phyloP scores from a whole-genome alignment of 2,329 filamentous ascomycete genomes.

The Phyllosticta paracitricarpa region DNA sequence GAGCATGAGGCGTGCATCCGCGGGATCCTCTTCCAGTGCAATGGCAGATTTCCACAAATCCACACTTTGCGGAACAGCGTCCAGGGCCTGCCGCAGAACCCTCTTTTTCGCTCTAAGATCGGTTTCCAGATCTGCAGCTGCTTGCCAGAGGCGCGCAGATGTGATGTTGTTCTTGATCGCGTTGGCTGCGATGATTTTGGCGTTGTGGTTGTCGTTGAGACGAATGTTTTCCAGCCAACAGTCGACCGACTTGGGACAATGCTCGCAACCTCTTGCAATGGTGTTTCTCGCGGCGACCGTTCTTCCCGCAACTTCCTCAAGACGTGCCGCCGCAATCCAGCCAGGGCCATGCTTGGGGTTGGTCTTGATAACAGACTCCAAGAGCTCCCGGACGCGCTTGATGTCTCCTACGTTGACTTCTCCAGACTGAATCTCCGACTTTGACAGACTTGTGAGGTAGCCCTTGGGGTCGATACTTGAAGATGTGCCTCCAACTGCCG shows the following conservation, averaged over 20 bases:
- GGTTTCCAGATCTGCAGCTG: constrained; percentile 85
- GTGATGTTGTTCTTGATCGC: constrained; percentile 86
- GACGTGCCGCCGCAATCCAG: constrained; percentile 86
- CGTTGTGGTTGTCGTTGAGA: constrained; percentile 82
- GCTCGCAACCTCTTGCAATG: constrained; percentile 77
- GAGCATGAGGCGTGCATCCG: constrained; percentile 77
- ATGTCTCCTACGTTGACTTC: constrained; percentile 88
- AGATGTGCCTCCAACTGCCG: constrained; percentile 59
- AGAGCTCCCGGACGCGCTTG: constrained; percentile 78
- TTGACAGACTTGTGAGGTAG: constrained; percentile 85
- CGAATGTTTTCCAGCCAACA: constrained; percentile 95
- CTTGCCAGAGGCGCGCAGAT: constrained; percentile 85
- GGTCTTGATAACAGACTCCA: constrained; percentile 96
- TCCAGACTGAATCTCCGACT: constrained; percentile 66
- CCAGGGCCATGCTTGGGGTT: constrained; percentile 91
- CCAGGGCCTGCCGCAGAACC: constrained; percentile 81
- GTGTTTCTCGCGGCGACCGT: constrained; percentile 80
- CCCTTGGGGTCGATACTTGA: constrained; percentile 92
- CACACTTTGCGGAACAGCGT: constrained; percentile 89
- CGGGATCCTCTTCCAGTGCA: constrained; percentile 83
- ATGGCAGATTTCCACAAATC: constrained; percentile 97
- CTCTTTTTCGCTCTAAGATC: constrained; percentile 80
- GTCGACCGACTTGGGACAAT: constrained; percentile 90
- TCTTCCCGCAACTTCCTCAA: constrained; percentile 90
- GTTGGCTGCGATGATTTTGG: constrained; percentile 87